Evolutionary conservation across 208 protist species (phyloP).

Genomic region (Trypanosoma lewisi): DNA sequence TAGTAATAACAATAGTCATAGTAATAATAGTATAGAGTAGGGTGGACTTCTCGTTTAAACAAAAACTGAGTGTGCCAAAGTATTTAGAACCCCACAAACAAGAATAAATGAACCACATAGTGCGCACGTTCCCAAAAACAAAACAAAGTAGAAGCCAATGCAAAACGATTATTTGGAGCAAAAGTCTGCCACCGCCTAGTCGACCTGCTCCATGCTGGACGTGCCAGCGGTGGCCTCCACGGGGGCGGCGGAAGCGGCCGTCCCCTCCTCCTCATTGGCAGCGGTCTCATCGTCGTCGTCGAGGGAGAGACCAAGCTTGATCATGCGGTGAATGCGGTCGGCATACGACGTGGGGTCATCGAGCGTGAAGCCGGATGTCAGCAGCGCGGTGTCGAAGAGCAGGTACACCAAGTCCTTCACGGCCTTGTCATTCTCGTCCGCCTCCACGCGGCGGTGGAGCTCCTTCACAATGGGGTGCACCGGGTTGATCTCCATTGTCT

Average conservation of each 20-base stretch:
- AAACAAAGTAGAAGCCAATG: background rate
- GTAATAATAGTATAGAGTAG: background rate
- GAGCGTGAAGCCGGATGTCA: slow-evolving; percentile 98
- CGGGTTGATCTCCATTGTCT: slow-evolving; percentile 99
- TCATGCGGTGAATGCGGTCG: slow-evolving; percentile 97
- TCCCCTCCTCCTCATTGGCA: slow-evolving; percentile 49
- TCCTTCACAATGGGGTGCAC: slow-evolving; percentile 95
- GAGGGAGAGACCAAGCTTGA: slow-evolving; percentile 96
- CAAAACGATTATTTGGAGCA: background rate
- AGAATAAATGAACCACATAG: slow-evolving; percentile 6
- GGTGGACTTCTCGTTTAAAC: background rate
- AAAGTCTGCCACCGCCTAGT: too few species aligned
- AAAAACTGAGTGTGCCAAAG: background rate
- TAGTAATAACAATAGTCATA: slow-evolving; percentile 1
- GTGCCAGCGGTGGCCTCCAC: slow-evolving; percentile 66
- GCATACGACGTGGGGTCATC: slow-evolving; percentile 95
- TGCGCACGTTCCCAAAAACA: too few species aligned
- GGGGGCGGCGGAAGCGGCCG: slow-evolving; percentile 25
- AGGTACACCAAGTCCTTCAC: slow-evolving; percentile 98
- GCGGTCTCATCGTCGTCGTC: slow-evolving; percentile 86
- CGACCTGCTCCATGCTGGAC: slow-evolving; percentile 94
- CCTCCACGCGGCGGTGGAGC: slow-evolving; percentile 92
- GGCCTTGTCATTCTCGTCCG: slow-evolving; percentile 94
- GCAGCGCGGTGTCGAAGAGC: slow-evolving; percentile 97
- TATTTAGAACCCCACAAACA: background rate